Conservation (phyloP, 164 flowering plant genomes). For the Dillenia turbinata region DNA sequence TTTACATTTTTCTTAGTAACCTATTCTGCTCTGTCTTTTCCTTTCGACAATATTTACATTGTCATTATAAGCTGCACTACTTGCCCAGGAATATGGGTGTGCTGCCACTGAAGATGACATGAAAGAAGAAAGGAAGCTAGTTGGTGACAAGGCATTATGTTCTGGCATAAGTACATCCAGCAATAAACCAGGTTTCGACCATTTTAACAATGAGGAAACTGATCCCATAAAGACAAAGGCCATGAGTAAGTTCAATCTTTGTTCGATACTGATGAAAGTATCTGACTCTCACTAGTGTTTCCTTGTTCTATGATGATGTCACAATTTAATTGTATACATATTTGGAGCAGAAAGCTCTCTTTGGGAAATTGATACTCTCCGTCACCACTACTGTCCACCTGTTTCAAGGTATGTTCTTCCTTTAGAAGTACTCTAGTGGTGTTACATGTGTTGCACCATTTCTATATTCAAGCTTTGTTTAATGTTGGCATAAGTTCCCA, state of each 20-base stretch:
- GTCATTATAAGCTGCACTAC: too few relatives aligned
- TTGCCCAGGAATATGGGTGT: too few relatives aligned
- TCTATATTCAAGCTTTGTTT: too few relatives aligned
- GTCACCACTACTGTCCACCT: slow-evolving; percentile 89
- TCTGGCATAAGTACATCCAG: slow-evolving; percentile 13
- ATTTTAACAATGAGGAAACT: slow-evolving; percentile 54
- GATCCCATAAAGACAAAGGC: slow-evolving; percentile 77
- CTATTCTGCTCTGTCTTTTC: too few relatives aligned
- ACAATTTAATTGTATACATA: neutral
- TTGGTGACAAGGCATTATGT: slow-evolving; percentile 16
- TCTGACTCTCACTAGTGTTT: too few relatives aligned
- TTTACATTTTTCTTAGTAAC: too few relatives aligned
- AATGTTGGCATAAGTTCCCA: too few relatives aligned
- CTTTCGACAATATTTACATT: too few relatives aligned
- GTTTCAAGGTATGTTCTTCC: slow-evolving; percentile 65
- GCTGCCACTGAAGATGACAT: slow-evolving; percentile 17
- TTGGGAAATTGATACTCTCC: slow-evolving; percentile 93
- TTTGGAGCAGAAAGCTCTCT: slow-evolving; percentile 75
- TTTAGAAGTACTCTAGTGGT: too few relatives aligned
- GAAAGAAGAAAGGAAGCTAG: slow-evolving; percentile 15
- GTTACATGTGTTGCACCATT: too few relatives aligned
- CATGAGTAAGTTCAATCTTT: slow-evolving; percentile 49
- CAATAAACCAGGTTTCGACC: slow-evolving; percentile 59
- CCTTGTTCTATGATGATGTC: slow-evolving; percentile 1
- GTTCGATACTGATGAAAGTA: neutral